Base-by-base conservation (phyloP, 768 basidiomycete species). In the Cystofilobasidium capitatum region DNA sequence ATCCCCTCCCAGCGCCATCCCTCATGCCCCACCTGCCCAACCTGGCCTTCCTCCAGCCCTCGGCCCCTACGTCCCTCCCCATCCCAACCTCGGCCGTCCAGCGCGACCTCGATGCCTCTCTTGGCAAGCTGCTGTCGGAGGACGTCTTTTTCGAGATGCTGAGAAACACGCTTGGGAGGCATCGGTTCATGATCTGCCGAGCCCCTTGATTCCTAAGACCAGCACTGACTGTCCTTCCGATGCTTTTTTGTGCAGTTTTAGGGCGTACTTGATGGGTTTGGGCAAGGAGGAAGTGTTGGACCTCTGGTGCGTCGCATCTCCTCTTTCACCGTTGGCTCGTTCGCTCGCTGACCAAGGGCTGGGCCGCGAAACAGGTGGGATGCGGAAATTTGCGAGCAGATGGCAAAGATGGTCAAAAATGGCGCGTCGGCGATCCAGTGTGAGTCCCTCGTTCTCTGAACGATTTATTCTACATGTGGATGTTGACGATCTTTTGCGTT, bases 111-210 rank as follows among this genome's bases (percentile, higher is more conserved):
- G 64, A 65, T 31, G 33, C 31, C 29, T 65, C 64, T 14, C 58
- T 65, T 9, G 13, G 57, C 13, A 5, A 22, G 14, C 54, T 65
- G 24, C 42, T 65, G 37, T 9, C 8, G 14, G 40, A 33, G 31
- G 64, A 65, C 22, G 64, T 65, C 14, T 65, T 59, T 26, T 17
- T 22, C 24, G 57, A 65, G 45, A 45, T 65, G 64, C 57, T 65
- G 14, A 40, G 58, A n/a, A 40, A 65, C 57, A 37, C 55, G 12
- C 64, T 65, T 24, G 64, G 64, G 0, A 8, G 64, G 20, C 64
- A 65, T n/a, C n/a, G n/a, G n/a, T n/a, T n/a, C n/a, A n/a, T n/a
- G n/a, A n/a, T n/a, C n/a, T n/a, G n/a, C n/a, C n/a, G n/a, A n/a
- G n/a, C n/a, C n/a, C n/a, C n/a, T n/a, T n/a, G n/a, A n/a, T n/a